Evolutionary conservation across 305 asterid species (phyloP).

Genomic region (Fraxinus paxiana): DNA sequence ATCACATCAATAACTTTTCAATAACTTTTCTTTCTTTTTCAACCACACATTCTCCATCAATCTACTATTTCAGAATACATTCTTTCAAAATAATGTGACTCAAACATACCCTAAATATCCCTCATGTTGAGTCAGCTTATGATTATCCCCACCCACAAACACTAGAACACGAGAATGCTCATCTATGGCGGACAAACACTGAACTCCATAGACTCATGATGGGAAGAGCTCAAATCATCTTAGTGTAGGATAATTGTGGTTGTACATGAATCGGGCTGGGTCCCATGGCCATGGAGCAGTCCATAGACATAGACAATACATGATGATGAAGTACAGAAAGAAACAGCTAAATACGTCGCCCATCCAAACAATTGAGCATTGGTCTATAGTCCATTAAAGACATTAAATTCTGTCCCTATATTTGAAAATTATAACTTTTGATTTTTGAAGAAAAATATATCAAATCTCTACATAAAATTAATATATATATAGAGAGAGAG

Average conservation of each 20-base stretch:
- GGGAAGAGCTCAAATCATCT: neutral
- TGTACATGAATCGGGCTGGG: neutral
- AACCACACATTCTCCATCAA: too few species aligned
- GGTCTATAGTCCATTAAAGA: neutral
- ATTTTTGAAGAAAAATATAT: neutral
- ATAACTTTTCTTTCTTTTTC: too few species aligned
- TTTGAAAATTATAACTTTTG: neutral
- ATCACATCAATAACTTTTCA: too few species aligned
- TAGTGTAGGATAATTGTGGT: neutral
- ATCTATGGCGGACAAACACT: neutral
- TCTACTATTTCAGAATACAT: too few species aligned
- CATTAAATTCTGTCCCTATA: neutral
- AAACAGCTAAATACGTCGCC: neutral
- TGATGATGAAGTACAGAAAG: neutral
- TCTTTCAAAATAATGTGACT: too few species aligned
- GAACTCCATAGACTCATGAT: neutral
- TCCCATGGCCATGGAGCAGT: neutral
- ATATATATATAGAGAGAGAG: too few species aligned
- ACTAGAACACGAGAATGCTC: neutral
- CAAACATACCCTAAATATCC: neutral
- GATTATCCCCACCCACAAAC: neutral
- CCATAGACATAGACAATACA: neutral
- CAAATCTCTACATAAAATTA: neutral
- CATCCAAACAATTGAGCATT: neutral
- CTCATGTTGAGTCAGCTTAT: neutral